Evolutionary conservation across 163 green algal species (phyloP).

Genomic region (Botryococcus braunii): DNA sequence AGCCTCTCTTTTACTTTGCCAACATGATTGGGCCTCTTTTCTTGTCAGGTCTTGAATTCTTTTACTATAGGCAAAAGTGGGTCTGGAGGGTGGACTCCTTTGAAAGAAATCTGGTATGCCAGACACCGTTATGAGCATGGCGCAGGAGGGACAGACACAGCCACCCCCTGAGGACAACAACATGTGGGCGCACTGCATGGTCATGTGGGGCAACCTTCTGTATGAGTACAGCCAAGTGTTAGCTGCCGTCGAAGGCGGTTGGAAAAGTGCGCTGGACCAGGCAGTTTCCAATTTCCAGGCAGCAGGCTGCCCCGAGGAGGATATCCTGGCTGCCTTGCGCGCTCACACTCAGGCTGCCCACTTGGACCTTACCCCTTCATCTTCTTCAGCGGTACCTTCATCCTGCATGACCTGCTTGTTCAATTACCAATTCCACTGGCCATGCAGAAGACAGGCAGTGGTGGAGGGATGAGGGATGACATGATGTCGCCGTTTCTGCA

Average conservation of each 20-base stretch:
- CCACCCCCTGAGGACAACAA: conserved; percentile 16
- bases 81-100: too few species aligned
- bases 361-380: conserved; percentile 52
- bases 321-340: conserved; percentile 66
- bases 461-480: too few species aligned
- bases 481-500: background rate
- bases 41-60: too few species aligned
- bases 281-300: conserved; percentile 58
- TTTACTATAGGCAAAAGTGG: too few species aligned
- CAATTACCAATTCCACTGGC: background rate
- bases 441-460: background rate
- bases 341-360: conserved; percentile 56
- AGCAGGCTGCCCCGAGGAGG: conserved; percentile 43
- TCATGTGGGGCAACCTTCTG: conserved; percentile 74
- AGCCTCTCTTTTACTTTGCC: too few species aligned
- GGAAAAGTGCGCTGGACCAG: conserved; percentile 40
- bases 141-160: conserved; percentile 2
- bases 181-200: conserved; percentile 27
- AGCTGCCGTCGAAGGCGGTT: conserved; percentile 7
- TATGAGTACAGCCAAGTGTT: conserved; percentile 75
- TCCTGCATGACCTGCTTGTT: background rate
- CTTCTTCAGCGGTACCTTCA: background rate
- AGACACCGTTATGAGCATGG: too few species aligned
- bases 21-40: too few species aligned
- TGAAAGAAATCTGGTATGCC: too few species aligned